A percentile compares a stretch with the other conserved stretches of the same genome.
phyloP scores from a whole-genome alignment of 1,284 basidiomycete genomes.

The Cutaneotrichosporon sp. region DNA sequence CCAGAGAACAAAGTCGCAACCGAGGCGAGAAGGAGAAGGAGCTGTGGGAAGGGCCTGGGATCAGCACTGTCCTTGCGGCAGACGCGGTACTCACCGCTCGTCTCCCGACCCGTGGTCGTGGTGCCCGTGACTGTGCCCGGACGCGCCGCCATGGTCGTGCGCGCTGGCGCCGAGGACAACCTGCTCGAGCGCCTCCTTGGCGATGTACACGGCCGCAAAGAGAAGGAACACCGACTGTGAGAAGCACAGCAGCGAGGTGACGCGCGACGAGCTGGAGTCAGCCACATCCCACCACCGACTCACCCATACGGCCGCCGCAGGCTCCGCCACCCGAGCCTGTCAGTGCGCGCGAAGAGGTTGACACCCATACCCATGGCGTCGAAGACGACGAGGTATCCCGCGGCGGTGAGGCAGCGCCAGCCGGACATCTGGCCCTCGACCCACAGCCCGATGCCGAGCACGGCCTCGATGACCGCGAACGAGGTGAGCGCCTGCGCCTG shows the following conservation, averaged over 20 bases:
- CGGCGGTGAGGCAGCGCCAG: conserved; percentile 79
- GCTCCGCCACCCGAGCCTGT: conserved; percentile 40
- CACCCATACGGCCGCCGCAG: conserved; percentile 68
- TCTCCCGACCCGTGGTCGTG: conserved; percentile 13
- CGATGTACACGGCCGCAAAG: conserved; percentile 88
- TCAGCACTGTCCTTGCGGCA: conserved; percentile 14
- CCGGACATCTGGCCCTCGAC: conserved; percentile 87
- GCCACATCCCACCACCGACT: conserved; percentile 39
- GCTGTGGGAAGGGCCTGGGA: conserved; percentile 58
- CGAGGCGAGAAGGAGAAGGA: conserved; percentile 62
- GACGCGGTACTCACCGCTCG: conserved; percentile 23
- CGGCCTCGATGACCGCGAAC: conserved; percentile 56
- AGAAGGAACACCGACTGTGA: conserved; percentile 85
- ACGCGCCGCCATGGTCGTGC: conserved; percentile 54
- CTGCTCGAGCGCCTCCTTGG: conserved; percentile 89
- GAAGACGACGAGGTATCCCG: conserved; percentile 96
- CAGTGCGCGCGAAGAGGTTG: conserved; percentile 58
- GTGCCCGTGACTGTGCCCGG: conserved; percentile 28
- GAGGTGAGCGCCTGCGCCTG: conserved; percentile 51
- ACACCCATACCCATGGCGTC: conserved; percentile 78
- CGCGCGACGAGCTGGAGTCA: conserved; percentile 64
- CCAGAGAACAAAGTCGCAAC: conserved; percentile 55
- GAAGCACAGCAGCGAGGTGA: conserved; percentile 78
- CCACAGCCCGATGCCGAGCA: conserved; percentile 68
- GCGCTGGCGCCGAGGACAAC: conserved; percentile 62